Evolutionary conservation across 1,139 yeast species (phyloP), one percentile per base, ranked within the genome.

Genomic region (Magnusiomyces paraingens): DNA sequence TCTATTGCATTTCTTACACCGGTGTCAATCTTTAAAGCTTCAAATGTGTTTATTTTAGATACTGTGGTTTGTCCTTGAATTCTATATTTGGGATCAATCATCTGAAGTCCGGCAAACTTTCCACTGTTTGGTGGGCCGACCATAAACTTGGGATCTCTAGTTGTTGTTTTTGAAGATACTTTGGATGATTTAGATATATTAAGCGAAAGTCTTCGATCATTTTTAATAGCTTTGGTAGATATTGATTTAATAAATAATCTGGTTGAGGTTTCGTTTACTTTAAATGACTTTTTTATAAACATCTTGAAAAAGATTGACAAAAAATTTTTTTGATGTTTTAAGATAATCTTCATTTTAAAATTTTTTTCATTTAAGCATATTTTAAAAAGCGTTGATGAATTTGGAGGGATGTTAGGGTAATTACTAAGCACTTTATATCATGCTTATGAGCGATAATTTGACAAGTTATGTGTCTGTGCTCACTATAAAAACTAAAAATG

Each of bases 11-110:
- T 73, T 59, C 96, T 73, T 0, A 91, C 86, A 1, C 76, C 75
- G 0, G 93, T 89, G 50, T 83, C 73, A 22, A 93, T 73, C 55
- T 82, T 78, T 56, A 91, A 73, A 49, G 84, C 81, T 17, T 79
- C 79, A 63, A 91, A 90, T 18, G 78, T 73, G 1, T 75, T 73
- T 49, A 88, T 80, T 61, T 80, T 80, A 1, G 73, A 68, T 1
- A 82, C 70, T 18, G 75, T 61, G 43, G 72, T 70, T 22, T 67
- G 62, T 43, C 70, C 70, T 11, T 63, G 57, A 2, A 61, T 60
- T 20, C 76, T 59, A 22, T 67, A 70, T 26, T 64, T 63, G 4
- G 60, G 57, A 1, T 64, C 59, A 26, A 75, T 67, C 6, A 62
- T 61, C 38, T 66, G 64, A 41, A 75, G 61, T 1, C 64, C 66